Percentiles rank a stretch among this genome's conserved stretches.
phyloP scores from a whole-genome alignment of 768 basidiomycete species.

The Termitomyces bulborhizus region DNA sequence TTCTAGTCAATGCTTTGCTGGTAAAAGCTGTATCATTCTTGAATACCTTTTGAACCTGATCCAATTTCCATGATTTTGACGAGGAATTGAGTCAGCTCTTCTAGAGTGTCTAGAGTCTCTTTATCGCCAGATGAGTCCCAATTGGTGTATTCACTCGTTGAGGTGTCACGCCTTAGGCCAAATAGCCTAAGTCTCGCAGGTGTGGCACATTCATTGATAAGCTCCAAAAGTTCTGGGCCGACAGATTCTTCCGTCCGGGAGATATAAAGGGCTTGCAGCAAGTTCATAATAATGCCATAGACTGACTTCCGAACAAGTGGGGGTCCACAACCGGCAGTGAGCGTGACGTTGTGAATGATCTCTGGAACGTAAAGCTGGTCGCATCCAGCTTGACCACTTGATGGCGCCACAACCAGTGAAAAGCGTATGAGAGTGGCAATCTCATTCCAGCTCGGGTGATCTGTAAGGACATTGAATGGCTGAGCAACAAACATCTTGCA shows the following conservation, averaged over 20 bases:
- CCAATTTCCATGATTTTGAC: conserved; percentile 57
- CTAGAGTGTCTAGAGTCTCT: conserved; percentile 57
- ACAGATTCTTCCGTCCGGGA: conserved; percentile 54
- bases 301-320: conserved; percentile 71
- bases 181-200: conserved; percentile 61
- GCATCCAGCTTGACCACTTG: conserved; percentile 53
- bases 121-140: conserved; percentile 50
- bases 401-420: conserved; percentile 64
- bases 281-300: conserved; percentile 77
- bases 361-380: conserved; percentile 82
- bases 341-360: conserved; percentile 69
- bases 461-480: conserved; percentile 53
- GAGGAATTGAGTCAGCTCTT: conserved; percentile 59
- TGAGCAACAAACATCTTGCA: conserved; percentile 60
- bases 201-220: conserved; percentile 57
- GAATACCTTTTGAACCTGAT: conserved; percentile 61
- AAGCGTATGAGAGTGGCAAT: conserved; percentile 76
- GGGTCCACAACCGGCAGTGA: conserved; percentile 74
- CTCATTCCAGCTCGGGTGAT: conserved; percentile 76
- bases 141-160: conserved; percentile 63
- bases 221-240: conserved; percentile 50
- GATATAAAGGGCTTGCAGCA: conserved; percentile 70
- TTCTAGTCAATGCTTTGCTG: conserved; percentile 1
- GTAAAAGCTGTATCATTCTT: neutral
- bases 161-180: conserved; percentile 58